A percentile compares a stretch with the other conserved stretches of the same genome.
These are phyloP conservation scores for Paramecium octaurelia DNA, from an alignment of 73 alveolate species.

Conservation along the genomic window DNA sequence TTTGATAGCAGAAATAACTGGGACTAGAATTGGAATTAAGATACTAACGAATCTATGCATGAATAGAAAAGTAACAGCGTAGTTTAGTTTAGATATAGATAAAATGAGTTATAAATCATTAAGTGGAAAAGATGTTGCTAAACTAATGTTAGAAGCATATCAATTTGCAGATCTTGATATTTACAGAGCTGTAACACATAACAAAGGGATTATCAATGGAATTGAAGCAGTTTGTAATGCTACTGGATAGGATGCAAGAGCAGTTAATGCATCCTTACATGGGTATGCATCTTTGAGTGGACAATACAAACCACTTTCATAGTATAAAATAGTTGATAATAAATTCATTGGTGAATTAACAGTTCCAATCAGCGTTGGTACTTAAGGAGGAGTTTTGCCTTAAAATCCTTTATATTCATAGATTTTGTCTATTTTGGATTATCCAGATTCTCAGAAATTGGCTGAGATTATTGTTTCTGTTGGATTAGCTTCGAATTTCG, in stretches of 20 bases:
- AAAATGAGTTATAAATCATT: slow-evolving; percentile 77
- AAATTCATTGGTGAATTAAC: slow-evolving; percentile 82
- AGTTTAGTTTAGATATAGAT: slow-evolving; percentile 81
- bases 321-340: slow-evolving; percentile 72
- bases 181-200: slow-evolving; percentile 96
- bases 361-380: slow-evolving; percentile 94
- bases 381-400: slow-evolving; percentile 94
- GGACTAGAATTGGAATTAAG: slow-evolving; percentile 87
- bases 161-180: slow-evolving; percentile 87
- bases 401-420: slow-evolving; percentile 86
- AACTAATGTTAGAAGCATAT: slow-evolving; percentile 87
- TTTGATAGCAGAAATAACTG: slow-evolving; percentile 69
- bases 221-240: slow-evolving; percentile 98
- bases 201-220: slow-evolving; percentile 99
- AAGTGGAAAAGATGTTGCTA: slow-evolving; percentile 87
- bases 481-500: slow-evolving; percentile 95
- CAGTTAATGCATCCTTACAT: slow-evolving; percentile 95
- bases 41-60: slow-evolving; percentile 90
- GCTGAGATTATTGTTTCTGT: slow-evolving; percentile 88
- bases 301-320: slow-evolving; percentile 85
- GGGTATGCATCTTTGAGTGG: slow-evolving; percentile 85
- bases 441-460: slow-evolving; percentile 82
- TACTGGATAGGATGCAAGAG: slow-evolving; percentile 97
- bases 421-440: slow-evolving; percentile 72
- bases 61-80: slow-evolving; percentile 87